Percentiles rank a stretch among this genome's conserved stretches.
These are phyloP conservation scores for Pseudognaphalium luteoalbum DNA, from an alignment of 129 eudicot genomes.

Conservation along the genomic window DNA sequence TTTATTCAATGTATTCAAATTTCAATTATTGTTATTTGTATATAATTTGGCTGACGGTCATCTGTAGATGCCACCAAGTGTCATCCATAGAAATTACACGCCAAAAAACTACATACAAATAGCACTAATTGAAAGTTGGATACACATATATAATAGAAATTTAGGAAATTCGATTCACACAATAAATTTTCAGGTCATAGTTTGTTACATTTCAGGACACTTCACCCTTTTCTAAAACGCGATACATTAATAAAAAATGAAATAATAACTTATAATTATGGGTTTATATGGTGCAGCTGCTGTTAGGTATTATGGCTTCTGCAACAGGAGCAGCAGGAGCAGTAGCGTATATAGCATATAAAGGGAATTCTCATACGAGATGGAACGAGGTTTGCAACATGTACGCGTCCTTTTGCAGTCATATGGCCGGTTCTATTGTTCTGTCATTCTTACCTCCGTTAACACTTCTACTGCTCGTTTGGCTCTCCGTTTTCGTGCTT, in stretches of 20 bases:
- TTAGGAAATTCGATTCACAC: too few species aligned
- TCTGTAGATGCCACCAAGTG: too few species aligned
- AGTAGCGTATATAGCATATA: constrained; percentile 66
- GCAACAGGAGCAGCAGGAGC: constrained; percentile 76
- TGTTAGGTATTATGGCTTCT: constrained; percentile 70
- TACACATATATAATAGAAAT: too few species aligned
- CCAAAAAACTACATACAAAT: too few species aligned
- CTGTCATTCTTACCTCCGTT: constrained; percentile 46
- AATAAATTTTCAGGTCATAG: too few species aligned
- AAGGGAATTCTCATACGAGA: constrained; percentile 57
- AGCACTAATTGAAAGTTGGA: too few species aligned
- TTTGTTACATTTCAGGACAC: neutral
- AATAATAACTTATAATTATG: neutral
- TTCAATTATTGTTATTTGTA: too few species aligned
- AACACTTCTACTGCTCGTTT: constrained; percentile 54
- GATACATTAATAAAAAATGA: neutral
- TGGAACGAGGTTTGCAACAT: constrained; percentile 60
- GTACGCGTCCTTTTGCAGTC: constrained; percentile 54
- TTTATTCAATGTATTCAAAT: too few species aligned
- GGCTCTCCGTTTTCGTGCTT: constrained; percentile 50
- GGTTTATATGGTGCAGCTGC: constrained; percentile 41
- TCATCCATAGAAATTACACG: too few species aligned
- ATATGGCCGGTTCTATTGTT: constrained; percentile 41
- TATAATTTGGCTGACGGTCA: too few species aligned
- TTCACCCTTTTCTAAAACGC: neutral